phyloP scores from a whole-genome alignment of 176 grass and related monocot genomes.

The Zoysia japonica region DNA sequence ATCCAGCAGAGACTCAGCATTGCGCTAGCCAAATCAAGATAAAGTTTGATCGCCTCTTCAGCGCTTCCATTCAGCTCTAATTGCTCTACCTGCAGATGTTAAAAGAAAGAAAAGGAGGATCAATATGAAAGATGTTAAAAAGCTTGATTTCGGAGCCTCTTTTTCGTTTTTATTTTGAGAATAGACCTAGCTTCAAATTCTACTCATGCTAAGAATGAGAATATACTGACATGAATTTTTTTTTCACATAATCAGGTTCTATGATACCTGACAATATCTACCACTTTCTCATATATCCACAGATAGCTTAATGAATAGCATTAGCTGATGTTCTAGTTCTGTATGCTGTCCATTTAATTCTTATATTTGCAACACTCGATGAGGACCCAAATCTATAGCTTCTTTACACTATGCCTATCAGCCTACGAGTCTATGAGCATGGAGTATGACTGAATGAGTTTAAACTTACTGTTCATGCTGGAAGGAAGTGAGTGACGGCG shows the following conservation, averaged over 20 bases:
- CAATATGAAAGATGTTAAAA: not conserved
- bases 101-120: slow-evolving; percentile 1
- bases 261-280: not conserved
- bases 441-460: slow-evolving; percentile 31
- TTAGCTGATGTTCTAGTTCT: not conserved
- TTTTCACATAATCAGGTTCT: not conserved
- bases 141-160: not conserved
- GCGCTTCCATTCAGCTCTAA: slow-evolving; percentile 79
- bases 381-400: slow-evolving; percentile 42
- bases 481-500: slow-evolving; percentile 84
- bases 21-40: slow-evolving; percentile 13
- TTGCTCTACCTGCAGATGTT: slow-evolving; percentile 55
- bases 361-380: slow-evolving; percentile 49
- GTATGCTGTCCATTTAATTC: not conserved
- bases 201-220: not conserved
- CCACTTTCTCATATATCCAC: not conserved
- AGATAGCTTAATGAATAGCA: not conserved
- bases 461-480: slow-evolving; percentile 62
- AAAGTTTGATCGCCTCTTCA: slow-evolving; percentile 38
- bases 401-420: slow-evolving; percentile 41
- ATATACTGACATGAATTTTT: not conserved
- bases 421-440: slow-evolving; percentile 33
- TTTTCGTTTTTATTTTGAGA: not conserved
- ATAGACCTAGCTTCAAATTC: not conserved
- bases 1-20: slow-evolving; percentile 20